Conservation (phyloP, 208 protist genomes). For the Leishmania tarentolae region DNA sequence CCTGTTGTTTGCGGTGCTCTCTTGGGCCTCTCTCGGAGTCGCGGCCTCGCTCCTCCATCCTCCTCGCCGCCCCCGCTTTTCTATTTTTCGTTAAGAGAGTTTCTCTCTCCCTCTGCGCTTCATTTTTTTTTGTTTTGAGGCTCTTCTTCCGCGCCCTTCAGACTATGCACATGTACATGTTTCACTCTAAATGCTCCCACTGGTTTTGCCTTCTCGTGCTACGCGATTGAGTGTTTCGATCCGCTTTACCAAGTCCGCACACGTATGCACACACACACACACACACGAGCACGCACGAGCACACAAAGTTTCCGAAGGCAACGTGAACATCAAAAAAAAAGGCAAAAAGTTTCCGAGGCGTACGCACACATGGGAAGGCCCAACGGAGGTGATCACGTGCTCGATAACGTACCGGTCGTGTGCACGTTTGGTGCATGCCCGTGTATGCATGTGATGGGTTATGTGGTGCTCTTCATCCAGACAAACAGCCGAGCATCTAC, state of each 20-base stretch:
- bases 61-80: too few relatives aligned
- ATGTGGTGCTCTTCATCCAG: neutral
- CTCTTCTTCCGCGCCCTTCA: neutral
- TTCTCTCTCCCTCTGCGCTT: neutral
- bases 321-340: neutral
- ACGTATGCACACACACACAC: neutral
- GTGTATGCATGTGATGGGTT: neutral
- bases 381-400: neutral
- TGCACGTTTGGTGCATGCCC: too few relatives aligned
- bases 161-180: neutral
- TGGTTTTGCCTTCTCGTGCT: neutral
- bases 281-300: neutral
- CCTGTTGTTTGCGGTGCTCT: neutral
- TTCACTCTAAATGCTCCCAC: constrained; percentile 13
- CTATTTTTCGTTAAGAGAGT: too few relatives aligned
- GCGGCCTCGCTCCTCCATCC: neutral
- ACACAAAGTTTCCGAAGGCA: neutral
- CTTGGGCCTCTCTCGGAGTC: neutral
- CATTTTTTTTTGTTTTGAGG: constrained; percentile 9
- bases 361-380: neutral
- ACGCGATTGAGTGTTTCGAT: neutral
- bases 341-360: neutral
- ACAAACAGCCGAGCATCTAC: neutral
- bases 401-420: neutral
- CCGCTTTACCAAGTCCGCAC: neutral